Base-by-base conservation (phyloP, 225 moss, liverwort and hornwort species). In the Pseudoscleropodium purum region DNA sequence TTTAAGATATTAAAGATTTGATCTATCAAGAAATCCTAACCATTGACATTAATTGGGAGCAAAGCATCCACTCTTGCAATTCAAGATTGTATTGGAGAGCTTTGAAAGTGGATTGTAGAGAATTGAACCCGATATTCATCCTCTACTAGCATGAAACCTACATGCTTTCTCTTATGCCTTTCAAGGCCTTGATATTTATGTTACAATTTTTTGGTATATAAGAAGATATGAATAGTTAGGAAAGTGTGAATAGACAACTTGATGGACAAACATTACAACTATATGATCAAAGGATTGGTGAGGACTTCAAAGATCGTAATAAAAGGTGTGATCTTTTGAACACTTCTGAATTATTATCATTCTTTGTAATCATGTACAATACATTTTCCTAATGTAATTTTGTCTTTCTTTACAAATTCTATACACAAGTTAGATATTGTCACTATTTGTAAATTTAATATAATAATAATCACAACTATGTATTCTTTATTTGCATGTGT, bases 81-180 rank as follows among this genome's bases (percentile, higher is more conserved):
- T 79, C n/a, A 56, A 57, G n/a, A 75, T 75, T 1, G 1, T 57
- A 79, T 59, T 59, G 29, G 7, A 79, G 39, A 59, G 0, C 0
- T 0, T 16, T 4, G 17, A 4, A 57, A 4, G 57, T 0, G 6
- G 23, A 13, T 47, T 59, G 27, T 4, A 79, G 7, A 79, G 17
- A 57, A 79, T 79, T 1, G 2, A 79, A 79, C 11, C 4, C 0
- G 0, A 0, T 10, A 2, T 0, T 0, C 7, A 18, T 57, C 59
- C 1, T 37, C 16, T 26, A 1, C 7, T 7, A 4, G n/a, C 17
- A 18, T 2, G 1, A 57, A 59, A 57, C n/a, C 27, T 27, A n/a
- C 11, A 11, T 57, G 17, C 26, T 11, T 57, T n/a, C 0, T n/a
- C 11, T 11, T 15, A 18, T 1, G 57, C 16, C 59, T 1, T 17